Evolutionary conservation across 2,329 filamentous ascomycete genomes (phyloP).

Genomic region (Apiospora phragmitis): DNA sequence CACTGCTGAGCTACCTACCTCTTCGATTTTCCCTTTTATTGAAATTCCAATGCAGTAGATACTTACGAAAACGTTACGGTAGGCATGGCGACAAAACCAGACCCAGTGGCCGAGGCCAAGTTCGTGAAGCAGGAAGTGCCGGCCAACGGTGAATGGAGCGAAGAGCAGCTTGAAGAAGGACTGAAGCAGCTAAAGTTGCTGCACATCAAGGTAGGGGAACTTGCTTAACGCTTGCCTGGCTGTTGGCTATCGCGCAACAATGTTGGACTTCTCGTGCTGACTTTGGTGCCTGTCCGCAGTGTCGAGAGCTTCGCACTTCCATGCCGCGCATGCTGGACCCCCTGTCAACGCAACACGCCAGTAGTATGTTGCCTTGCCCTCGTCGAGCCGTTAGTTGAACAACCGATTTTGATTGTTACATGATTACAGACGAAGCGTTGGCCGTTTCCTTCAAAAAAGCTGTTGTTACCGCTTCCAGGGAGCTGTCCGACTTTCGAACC

Average conservation of each 20-base stretch:
- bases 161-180: conserved; percentile 50
- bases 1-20: neutral
- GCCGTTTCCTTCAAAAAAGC: conserved; percentile 50
- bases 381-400: neutral
- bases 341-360: conserved; percentile 48
- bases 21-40: neutral
- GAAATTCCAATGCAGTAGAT: neutral
- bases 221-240: neutral
- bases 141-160: conserved; percentile 41
- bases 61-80: neutral
- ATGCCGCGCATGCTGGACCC: conserved; percentile 54
- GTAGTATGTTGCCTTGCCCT: conserved; percentile 43
- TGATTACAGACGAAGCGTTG: conserved; percentile 48
- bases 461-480: conserved; percentile 45
- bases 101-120: neutral
- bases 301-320: conserved; percentile 47
- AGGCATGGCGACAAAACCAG: neutral
- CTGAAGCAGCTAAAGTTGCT: conserved; percentile 53
- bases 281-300: conserved; percentile 32
- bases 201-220: conserved; percentile 51
- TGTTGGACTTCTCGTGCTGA: neutral
- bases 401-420: conserved; percentile 22
- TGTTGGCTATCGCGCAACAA: neutral
- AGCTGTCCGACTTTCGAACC: conserved; percentile 53
- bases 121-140: conserved; percentile 19